Base-by-base conservation (phyloP, 2,329 filamentous ascomycete species). In the Colletotrichum acutatum region DNA sequence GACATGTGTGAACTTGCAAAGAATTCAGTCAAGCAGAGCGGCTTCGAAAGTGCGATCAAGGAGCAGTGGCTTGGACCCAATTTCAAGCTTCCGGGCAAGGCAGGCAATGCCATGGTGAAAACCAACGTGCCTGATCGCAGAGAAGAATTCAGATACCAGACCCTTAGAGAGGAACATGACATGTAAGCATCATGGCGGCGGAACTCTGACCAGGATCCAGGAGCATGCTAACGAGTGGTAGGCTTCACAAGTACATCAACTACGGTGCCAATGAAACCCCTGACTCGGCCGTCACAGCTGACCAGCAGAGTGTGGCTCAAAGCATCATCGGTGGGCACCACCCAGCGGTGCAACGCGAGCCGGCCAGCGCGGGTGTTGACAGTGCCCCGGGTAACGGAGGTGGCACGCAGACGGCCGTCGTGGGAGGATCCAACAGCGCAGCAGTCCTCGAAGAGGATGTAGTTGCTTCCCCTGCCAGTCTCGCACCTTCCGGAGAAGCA, bases 1-100 rank as follows among this genome's bases (percentile, higher is more conserved):
- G 97, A 99, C 79, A 99, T 99, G 97, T 98, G 97, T 80, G 97
- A 99, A 84, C 84, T 99, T 70, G 97, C 97, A 28, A 98, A 98
- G 84, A 96, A 98, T 81, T 98, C 95, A 11, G 97, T 99, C 53
- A 91, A 93, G 78, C 97, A 99, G 82, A 97, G 95, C 80, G 97
- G 97, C 7, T 99, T 97, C 79, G 97, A 99, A 81, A 87, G 93
- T 77, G 89, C 91, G 14, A 87, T 98, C 78, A 99, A 99, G 84
- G 91, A 95, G 79, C 91, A 95, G 81, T 99, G 96, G 96, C 86
- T 99, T 5, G 97, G 97, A 3, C 86, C 88, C 37, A 90, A 94
- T 75, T 98, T 92, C 80, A 87, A 93, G 79, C 85, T 93, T 52
- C 93, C 94, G 0, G 97, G 97, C 2, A 92, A 94, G 49, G 88